phyloP scores from a whole-genome alignment of 1,139 yeast genomes.

The Yamadazyma sp. region DNA sequence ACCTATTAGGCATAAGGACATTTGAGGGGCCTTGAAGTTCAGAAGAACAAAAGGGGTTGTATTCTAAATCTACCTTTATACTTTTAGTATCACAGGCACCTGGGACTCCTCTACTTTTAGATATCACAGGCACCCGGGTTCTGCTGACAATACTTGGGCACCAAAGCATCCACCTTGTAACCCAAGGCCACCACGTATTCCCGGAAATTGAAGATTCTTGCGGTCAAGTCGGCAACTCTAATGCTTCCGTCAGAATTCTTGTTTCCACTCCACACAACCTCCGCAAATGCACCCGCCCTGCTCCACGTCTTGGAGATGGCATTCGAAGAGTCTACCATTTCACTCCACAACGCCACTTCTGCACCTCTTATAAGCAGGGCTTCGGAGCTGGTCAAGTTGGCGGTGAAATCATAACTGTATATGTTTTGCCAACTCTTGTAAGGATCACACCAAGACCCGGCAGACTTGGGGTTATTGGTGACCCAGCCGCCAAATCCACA shows the following conservation, averaged over 20 bases:
- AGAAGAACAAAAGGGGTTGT: too few relatives aligned
- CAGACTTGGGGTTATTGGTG: constrained; percentile 41
- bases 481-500: constrained; percentile 49
- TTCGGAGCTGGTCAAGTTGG: constrained; percentile 34
- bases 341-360: constrained; percentile 49
- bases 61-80: too few relatives aligned
- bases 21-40: too few relatives aligned
- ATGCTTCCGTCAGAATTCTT: constrained; percentile 26
- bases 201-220: constrained; percentile 43
- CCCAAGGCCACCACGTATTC: constrained; percentile 44
- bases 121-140: constrained; percentile 44
- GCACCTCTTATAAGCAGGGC: constrained; percentile 40
- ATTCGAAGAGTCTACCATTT: constrained; percentile 39
- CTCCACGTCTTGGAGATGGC: constrained; percentile 49
- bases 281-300: constrained; percentile 49
- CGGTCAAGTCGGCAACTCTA: constrained; percentile 35
- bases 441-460: constrained; percentile 53
- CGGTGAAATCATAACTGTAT: constrained; percentile 38
- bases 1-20: too few relatives aligned
- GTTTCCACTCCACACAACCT: constrained; percentile 48
- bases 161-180: constrained; percentile 37
- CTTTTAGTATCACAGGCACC: too few relatives aligned
- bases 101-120: background rate
- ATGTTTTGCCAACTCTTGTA: constrained; percentile 49
- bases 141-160: constrained; percentile 40